Evolutionary conservation across 441 rosid species (phyloP).

Genomic region (Populus hybrid): DNA sequence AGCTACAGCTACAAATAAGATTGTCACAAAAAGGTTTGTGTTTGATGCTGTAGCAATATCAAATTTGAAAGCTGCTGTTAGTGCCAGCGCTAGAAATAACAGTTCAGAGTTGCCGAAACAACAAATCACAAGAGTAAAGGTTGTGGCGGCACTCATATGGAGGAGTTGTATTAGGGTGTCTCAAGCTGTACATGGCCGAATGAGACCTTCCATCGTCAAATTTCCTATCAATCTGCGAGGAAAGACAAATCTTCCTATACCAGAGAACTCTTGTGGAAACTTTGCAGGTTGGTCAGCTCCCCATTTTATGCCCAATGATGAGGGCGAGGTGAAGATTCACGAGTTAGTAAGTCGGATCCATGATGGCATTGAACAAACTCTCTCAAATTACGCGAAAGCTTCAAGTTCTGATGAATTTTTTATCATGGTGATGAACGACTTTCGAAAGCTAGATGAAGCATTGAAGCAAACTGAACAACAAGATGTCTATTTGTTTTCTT

Average conservation of each 20-base stretch:
- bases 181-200: neutral
- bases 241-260: neutral
- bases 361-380: neutral
- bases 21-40: neutral
- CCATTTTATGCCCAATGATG: neutral
- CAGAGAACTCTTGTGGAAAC: neutral
- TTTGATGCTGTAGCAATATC: neutral
- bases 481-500: neutral
- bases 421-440: neutral
- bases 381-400: neutral
- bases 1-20: neutral
- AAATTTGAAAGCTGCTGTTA: neutral
- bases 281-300: neutral
- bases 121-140: neutral
- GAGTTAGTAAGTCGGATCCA: neutral
- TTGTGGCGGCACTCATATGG: neutral
- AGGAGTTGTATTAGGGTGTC: neutral
- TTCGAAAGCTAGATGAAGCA: neutral
- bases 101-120: neutral
- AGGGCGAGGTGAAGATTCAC: neutral
- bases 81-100: too few species aligned
- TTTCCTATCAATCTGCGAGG: neutral
- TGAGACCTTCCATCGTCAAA: neutral
- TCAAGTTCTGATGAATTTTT: neutral
- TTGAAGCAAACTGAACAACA: neutral